Percentiles rank a stretch among this genome's conserved stretches.
Evolutionary conservation across 2,329 filamentous ascomycete species (phyloP).

Genomic region (Aspergillus ochraceus): DNA sequence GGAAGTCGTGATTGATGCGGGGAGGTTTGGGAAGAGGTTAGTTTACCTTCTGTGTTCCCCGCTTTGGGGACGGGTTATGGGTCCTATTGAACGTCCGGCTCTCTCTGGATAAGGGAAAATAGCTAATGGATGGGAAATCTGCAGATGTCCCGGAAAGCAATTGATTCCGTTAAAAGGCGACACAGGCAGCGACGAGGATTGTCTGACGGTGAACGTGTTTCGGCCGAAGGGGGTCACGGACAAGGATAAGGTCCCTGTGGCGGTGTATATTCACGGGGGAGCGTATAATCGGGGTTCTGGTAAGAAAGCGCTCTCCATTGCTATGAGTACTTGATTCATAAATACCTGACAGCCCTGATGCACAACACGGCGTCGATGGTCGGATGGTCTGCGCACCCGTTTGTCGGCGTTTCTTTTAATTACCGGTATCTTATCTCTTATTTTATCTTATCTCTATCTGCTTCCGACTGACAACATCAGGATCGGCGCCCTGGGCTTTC

Average conservation of each 20-base stretch:
- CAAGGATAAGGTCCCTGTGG: slow-evolving; percentile 35
- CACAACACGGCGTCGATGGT: slow-evolving; percentile 64
- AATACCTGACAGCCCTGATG: slow-evolving; percentile 21
- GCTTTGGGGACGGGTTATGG: too few relatives aligned
- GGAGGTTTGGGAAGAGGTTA: slow-evolving; percentile 29
- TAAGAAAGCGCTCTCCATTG: background rate
- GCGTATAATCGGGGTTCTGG: slow-evolving; percentile 36
- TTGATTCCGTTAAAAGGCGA: slow-evolving; percentile 50
- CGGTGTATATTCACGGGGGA: slow-evolving; percentile 45
- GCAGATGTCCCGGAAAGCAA: slow-evolving; percentile 40
- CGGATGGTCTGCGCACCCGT: slow-evolving; percentile 50
- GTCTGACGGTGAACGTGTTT: slow-evolving; percentile 44
- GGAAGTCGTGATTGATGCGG: slow-evolving; percentile 34
- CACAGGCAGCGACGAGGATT: slow-evolving; percentile 51
- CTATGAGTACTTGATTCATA: too few relatives aligned
- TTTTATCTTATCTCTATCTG: background rate
- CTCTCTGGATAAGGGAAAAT: background rate
- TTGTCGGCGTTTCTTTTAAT: slow-evolving; percentile 48
- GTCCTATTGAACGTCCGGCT: too few relatives aligned
- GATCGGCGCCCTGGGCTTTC: slow-evolving; percentile 62
- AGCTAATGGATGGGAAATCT: background rate
- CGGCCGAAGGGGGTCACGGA: slow-evolving; percentile 25
- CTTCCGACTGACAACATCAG: slow-evolving; percentile 4
- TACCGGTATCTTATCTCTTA: slow-evolving; percentile 31
- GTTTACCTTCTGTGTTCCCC: background rate